Evolutionary conservation across 371 early-diverging fungal genomes (phyloP).

Genomic region (Mortierella sp.): DNA sequence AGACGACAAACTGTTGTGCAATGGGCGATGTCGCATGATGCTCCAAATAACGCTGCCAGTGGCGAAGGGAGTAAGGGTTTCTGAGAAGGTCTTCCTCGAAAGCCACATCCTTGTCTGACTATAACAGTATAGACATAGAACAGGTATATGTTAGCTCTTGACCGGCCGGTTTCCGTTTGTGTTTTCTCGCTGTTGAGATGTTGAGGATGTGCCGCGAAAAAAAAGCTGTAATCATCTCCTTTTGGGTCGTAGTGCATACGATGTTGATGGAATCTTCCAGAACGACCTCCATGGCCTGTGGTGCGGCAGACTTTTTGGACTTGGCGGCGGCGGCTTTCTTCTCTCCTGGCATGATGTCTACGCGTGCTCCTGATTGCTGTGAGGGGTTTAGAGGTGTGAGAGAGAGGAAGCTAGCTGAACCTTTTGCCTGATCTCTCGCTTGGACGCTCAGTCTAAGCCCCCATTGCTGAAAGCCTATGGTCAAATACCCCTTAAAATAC

Average conservation of each 20-base stretch:
- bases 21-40: constrained; percentile 76
- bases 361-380: constrained; percentile 5
- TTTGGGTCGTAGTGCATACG: constrained; percentile 18
- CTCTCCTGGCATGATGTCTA: constrained; percentile 41
- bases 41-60: constrained; percentile 93
- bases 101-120: constrained; percentile 78
- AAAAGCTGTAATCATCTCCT: background rate
- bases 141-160: background rate
- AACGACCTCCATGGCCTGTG: constrained; percentile 32
- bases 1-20: constrained; percentile 74
- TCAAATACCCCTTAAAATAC: background rate
- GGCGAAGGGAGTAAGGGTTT: constrained; percentile 83
- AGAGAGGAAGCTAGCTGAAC: background rate
- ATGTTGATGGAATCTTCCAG: constrained; percentile 53
- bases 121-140: background rate
- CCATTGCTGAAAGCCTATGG: background rate
- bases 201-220: background rate
- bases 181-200: background rate
- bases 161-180: background rate
- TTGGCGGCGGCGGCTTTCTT: constrained; percentile 29
- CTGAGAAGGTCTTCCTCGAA: constrained; percentile 94
- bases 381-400: background rate
- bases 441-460: background rate
- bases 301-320: constrained; percentile 33
- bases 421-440: background rate